These are phyloP conservation scores for Rubus parviflorus DNA, from an alignment of 306 rosid species.

Conservation along the genomic window DNA sequence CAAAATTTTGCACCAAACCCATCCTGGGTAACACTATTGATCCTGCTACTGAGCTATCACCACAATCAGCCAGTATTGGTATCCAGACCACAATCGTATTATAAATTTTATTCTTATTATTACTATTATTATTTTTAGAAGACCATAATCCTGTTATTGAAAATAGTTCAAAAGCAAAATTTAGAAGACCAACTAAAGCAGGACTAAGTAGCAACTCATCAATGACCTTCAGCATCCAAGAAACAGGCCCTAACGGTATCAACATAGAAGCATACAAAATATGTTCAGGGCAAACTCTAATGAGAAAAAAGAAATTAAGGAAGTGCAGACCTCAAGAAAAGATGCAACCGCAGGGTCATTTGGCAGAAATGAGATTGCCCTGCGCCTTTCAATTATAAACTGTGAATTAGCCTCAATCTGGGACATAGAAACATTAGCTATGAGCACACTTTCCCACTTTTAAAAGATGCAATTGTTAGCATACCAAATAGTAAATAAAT, in stretches of 20 bases:
- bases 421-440: slow-evolving; percentile 32
- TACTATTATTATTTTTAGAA: neutral
- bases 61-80: neutral
- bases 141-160: neutral
- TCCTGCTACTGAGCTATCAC: neutral
- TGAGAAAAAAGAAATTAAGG: slow-evolving; percentile 2
- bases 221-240: slow-evolving; percentile 2
- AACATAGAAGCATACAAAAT: neutral
- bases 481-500: neutral
- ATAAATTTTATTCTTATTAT: neutral
- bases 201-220: neutral
- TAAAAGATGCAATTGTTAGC: slow-evolving; percentile 2
- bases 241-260: neutral
- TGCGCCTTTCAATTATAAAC: slow-evolving; percentile 69
- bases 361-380: slow-evolving; percentile 62
- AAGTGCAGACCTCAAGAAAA: slow-evolving; percentile 70
- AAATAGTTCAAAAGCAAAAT: neutral
- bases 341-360: slow-evolving; percentile 59
- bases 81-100: neutral
- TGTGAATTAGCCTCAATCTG: slow-evolving; percentile 76
- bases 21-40: neutral
- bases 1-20: neutral
- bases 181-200: slow-evolving; percentile 5
- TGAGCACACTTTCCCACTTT: slow-evolving; percentile 14
- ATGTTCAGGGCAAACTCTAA: neutral